Base-by-base conservation (phyloP, 352 stramenopile species). In the Plasmopara muralis region DNA sequence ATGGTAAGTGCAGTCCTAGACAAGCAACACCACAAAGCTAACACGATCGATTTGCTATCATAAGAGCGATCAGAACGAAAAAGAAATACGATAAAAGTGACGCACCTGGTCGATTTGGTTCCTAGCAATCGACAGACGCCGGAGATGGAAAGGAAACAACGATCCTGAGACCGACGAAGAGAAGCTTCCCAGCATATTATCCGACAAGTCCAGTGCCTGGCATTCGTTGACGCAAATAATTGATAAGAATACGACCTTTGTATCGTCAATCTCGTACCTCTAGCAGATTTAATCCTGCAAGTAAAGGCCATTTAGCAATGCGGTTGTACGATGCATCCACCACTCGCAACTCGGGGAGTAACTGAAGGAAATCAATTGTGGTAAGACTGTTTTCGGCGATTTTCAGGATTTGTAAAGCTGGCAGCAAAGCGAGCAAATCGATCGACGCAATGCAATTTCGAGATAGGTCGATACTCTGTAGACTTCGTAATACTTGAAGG, bases 51-150 rank as follows among this genome's bases (percentile, higher is more conserved):
- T 38, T 31, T 38, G 9, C 40, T 13, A n/a, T 14, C 43, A n/a
- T 43, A 34, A 43, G 15, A 18, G 16, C 5, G 25, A 12, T 4
- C 6, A 20, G 31, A 35, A 14, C 10, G 33, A 45, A n/a, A 52
- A 5, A 14, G 43, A 39, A 34, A 15, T 20, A 20, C 1, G 14
- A 12, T 35, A 35, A 35, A 35, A n/a, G 39, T 7, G 7, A 37
- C 46, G 12, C 53, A 85, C 74, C 54, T 85, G 66, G 39, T 83
- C 62, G 29, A 88, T 82, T 53, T 81, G 63, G 55, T 88, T 88
- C 45, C 76, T 75, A 5, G 64, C 62, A 16, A 86, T 66, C 6
- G 72, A 69, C 5, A 88, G 55, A 33, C 69, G 65, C 9, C 64
- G 69, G 28, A 88, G 56, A 10, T 29, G 62, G 0, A 51, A 37